Percentiles rank a stretch among this genome's conserved stretches.
Conservation (phyloP, 2,329 filamentous ascomycete species). For the Trichoderma brevicompactum region DNA sequence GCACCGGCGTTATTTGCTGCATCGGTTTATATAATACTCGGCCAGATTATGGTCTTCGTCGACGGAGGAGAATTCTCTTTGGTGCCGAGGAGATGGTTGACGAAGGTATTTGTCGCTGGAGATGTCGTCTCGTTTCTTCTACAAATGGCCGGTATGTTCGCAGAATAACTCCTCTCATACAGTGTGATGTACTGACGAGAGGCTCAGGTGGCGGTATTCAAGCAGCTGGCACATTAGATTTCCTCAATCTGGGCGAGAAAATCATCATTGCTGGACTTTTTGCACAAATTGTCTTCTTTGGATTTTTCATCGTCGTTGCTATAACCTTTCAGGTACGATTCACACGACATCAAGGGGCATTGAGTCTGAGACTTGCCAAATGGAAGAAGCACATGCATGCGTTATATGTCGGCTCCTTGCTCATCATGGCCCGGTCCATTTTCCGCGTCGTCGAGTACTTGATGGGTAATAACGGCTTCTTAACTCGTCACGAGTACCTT, state of each 20-base stretch:
- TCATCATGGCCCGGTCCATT: background rate
- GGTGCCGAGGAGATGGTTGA: too few species aligned
- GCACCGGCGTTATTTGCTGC: too few species aligned
- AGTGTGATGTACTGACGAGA: too few species aligned
- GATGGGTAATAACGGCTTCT: background rate
- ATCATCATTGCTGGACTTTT: background rate
- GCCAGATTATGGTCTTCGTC: too few species aligned
- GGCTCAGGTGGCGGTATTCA: background rate
- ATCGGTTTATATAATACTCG: too few species aligned
- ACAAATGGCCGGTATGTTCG: too few species aligned
- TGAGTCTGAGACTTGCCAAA: too few species aligned
- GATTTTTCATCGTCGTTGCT: background rate
- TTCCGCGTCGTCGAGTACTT: background rate
- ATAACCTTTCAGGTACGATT: background rate
- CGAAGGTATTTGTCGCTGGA: too few species aligned
- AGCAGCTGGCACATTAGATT: background rate
- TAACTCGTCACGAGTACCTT: background rate
- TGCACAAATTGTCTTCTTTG: background rate
- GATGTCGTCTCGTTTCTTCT: too few species aligned
- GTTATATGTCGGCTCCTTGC: background rate
- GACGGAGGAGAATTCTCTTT: too few species aligned
- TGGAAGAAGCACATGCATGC: background rate
- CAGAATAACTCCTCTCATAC: too few species aligned
- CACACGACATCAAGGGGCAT: too few species aligned
- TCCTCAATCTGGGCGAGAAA: background rate